Base-by-base conservation (phyloP, 305 asterid species). In the Fraxinus velutina region DNA sequence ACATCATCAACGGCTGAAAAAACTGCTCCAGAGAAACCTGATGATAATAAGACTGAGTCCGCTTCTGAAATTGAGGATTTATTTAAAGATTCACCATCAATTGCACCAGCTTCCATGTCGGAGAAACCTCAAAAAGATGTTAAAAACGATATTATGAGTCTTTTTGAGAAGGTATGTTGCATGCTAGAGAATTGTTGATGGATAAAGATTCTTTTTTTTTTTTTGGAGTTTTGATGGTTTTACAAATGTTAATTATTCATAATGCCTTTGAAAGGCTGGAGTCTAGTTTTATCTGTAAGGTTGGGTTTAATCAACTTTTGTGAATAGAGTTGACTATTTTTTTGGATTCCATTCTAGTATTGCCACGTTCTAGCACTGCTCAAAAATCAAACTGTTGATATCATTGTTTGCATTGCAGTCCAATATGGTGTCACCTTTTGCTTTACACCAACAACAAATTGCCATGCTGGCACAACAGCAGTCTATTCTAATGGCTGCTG, bases 381-480 rank as follows among this genome's bases (percentile, higher is more conserved):
- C 21, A 50, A 50, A 50, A 50, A 15, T 21, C 60, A 50, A 50
- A 4, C 7, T 15, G 19, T 50, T 5, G 15, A 50, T 15, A 15
- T 50, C 60, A 15, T 50, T 50, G 4, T 13, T 50, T 50, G 7
- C 6, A 50, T 80, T 87, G 88, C 98, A 96, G 99, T 80, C 97
- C 84, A 91, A 92, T 85, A 84, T 86, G 85, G 93, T 90, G 79
- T 94, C 99, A 50, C 98, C 99, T 13, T 94, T 87, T 82, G 80
- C 97, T 64, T 80, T 85, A 85, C 98, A 94, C 88, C 99, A 96
- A 78, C 98, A 93, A 84, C 98, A 96, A 88, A 87, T 96, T 80
- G 98, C 97, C 34, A 90, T 94, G 97, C 89, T 96, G 85, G 98
- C 98, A 57, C 99, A 96, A 78, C 99, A 96, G 78, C 97, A 95